These are phyloP conservation scores for Nematocida minor DNA, from an alignment of 371 early-diverging fungal species.

Conservation along the genomic window DNA sequence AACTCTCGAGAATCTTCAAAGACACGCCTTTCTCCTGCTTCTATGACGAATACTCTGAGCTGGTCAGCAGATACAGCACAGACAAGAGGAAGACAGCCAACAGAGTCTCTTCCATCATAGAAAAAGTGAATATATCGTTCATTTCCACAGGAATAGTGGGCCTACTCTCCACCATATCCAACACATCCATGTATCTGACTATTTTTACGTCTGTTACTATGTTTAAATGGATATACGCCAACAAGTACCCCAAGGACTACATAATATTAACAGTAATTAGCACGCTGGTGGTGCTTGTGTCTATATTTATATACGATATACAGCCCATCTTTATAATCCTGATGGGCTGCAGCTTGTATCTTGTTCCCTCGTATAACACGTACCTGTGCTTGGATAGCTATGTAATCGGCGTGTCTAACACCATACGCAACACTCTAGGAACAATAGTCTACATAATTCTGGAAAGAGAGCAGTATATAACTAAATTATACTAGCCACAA, in stretches of 20 bases:
- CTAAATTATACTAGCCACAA: not conserved
- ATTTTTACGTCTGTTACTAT: conserved; percentile 13
- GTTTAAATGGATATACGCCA: conserved; percentile 39
- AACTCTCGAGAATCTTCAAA: not conserved
- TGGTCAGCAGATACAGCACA: conserved; percentile 9
- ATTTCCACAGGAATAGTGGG: conserved; percentile 18
- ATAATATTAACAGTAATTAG: not conserved
- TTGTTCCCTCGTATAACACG: conserved; percentile 7
- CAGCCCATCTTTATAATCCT: conserved; percentile 21
- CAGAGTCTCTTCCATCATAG: not conserved
- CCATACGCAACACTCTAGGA: not conserved
- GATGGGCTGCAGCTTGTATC: conserved; percentile 39
- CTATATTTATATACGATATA: conserved; percentile 13
- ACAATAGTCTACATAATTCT: not conserved
- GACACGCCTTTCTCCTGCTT: conserved; percentile 11
- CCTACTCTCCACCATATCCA: not conserved
- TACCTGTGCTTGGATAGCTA: not conserved
- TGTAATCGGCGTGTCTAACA: conserved; percentile 1
- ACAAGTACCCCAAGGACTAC: not conserved
- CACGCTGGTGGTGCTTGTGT: conserved; percentile 1
- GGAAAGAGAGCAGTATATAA: not conserved
- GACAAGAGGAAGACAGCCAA: not conserved
- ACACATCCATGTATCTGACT: conserved; percentile 17
- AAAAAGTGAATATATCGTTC: conserved; percentile 48
- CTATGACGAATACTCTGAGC: conserved; percentile 31